Evolutionary conservation across 306 rosid genomes (phyloP).

Genomic region (Mimosa bimucronata): DNA sequence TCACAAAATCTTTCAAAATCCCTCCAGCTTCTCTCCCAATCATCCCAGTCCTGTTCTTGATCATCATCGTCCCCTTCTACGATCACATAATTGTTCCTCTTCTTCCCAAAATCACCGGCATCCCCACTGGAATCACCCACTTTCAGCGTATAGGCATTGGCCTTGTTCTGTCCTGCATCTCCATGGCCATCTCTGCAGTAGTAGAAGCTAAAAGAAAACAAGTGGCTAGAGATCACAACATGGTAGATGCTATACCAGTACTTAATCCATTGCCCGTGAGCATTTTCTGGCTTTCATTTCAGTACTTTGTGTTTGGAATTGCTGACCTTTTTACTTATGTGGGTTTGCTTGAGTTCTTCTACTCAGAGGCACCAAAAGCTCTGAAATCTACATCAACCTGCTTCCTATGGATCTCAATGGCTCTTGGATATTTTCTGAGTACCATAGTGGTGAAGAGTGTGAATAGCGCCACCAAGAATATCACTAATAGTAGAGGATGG

Average conservation of each 20-base stretch:
- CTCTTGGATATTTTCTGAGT: constrained; percentile 80
- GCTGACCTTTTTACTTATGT: constrained; percentile 90
- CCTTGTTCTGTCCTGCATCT: constrained; percentile 69
- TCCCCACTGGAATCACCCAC: constrained; percentile 76
- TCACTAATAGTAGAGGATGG: constrained; percentile 71
- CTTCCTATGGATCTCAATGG: constrained; percentile 93
- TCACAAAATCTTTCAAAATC: constrained; percentile 60
- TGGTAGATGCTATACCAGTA: constrained; percentile 73
- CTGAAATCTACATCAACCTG: constrained; percentile 84
- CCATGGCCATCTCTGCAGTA: constrained; percentile 80
- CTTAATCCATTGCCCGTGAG: constrained; percentile 73
- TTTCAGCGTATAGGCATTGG: constrained; percentile 88
- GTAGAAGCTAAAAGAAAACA: constrained; percentile 74
- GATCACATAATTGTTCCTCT: constrained; percentile 67
- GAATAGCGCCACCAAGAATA: constrained; percentile 63
- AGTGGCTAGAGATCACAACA: constrained; percentile 62
- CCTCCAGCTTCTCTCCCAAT: constrained; percentile 92
- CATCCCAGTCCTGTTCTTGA: constrained; percentile 68
- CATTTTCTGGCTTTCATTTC: constrained; percentile 84
- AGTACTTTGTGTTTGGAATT: constrained; percentile 87
- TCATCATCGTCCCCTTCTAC: constrained; percentile 69
- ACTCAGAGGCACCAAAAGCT: constrained; percentile 81
- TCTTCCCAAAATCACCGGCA: constrained; percentile 58
- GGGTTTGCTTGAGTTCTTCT: constrained; percentile 87
- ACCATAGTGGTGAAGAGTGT: constrained; percentile 72